A percentile compares a stretch with the other conserved stretches of the same genome.
phyloP scores from a whole-genome alignment of 2,329 filamentous ascomycete genomes.

The Penicillium sclerotiorum region DNA sequence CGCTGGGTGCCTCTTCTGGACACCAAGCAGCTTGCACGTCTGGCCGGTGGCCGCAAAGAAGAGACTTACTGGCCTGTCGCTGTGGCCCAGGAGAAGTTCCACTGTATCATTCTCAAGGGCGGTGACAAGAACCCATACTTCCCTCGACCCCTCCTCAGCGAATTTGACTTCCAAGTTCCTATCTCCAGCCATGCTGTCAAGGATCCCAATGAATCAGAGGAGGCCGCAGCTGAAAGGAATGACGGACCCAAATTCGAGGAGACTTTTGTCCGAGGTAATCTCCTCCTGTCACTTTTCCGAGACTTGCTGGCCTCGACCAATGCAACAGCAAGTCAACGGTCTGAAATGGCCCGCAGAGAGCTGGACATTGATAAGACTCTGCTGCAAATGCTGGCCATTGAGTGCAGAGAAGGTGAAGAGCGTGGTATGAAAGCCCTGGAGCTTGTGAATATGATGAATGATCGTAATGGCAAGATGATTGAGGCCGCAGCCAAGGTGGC shows the following conservation, averaged over 20 bases:
- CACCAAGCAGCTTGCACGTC: constrained; percentile 78
- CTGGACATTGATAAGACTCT: constrained; percentile 88
- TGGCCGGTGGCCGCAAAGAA: constrained; percentile 80
- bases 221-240: constrained; percentile 37
- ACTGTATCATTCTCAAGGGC: constrained; percentile 98
- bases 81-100: constrained; percentile 86
- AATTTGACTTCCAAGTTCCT: constrained; percentile 90
- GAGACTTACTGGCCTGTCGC: constrained; percentile 96
- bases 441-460: constrained; percentile 81
- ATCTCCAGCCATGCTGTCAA: constrained; percentile 60
- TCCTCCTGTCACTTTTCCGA: constrained; percentile 72
- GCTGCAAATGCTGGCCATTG: constrained; percentile 81
- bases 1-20: constrained; percentile 92
- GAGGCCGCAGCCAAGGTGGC: constrained; percentile 91
- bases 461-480: constrained; percentile 83
- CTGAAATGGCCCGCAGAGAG: constrained; percentile 70
- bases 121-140: constrained; percentile 92
- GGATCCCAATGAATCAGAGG: constrained; percentile 38
- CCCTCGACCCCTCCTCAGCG: constrained; percentile 82
- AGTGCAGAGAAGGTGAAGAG: constrained; percentile 92
- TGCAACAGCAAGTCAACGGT: constrained; percentile 65
- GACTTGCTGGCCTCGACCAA: constrained; percentile 73
- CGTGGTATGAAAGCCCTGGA: constrained; percentile 93
- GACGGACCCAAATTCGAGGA: constrained; percentile 68
- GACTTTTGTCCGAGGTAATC: constrained; percentile 71